A percentile compares a stretch with the other conserved stretches of the same genome.
These are phyloP conservation scores for Wickerhamiella musiphila DNA, from an alignment of 805 yeast genomes.

Conservation along the genomic window DNA sequence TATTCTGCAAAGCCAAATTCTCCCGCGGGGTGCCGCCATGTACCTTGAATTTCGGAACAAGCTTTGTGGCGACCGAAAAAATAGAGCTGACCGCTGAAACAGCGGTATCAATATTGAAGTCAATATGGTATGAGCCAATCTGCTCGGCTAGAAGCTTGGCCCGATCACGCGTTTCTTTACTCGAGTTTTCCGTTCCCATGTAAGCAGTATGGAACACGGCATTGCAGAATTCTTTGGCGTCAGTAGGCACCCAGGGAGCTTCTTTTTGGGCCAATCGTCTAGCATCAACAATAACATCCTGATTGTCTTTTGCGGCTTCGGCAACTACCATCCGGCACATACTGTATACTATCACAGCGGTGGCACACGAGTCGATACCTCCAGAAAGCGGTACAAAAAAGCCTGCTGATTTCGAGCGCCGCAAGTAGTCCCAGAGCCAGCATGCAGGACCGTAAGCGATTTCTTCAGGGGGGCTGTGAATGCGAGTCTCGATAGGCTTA, in stretches of 20 bases:
- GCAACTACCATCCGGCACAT: constrained; percentile 77
- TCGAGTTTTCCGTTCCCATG: constrained; percentile 94
- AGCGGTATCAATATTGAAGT: constrained; percentile 76
- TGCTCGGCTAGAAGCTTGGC: constrained; percentile 57
- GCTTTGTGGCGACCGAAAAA: constrained; percentile 82
- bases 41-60: constrained; percentile 70
- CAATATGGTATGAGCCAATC: constrained; percentile 80
- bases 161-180: constrained; percentile 66
- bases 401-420: constrained; percentile 83
- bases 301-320: constrained; percentile 50
- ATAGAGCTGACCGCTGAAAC: constrained; percentile 58
- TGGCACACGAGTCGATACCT: constrained; percentile 96
- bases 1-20: constrained; percentile 86
- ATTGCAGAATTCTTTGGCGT: constrained; percentile 59
- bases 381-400: constrained; percentile 89
- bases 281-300: constrained; percentile 63
- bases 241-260: constrained; percentile 45
- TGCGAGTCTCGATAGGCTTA: constrained; percentile 36
- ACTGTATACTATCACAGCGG: constrained; percentile 82
- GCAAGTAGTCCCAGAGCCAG: constrained; percentile 96
- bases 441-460: constrained; percentile 98
- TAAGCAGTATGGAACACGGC: constrained; percentile 74
- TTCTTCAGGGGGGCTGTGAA: constrained; percentile 84
- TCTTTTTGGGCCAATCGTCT: constrained; percentile 43
- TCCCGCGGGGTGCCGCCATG: constrained; percentile 89